These are phyloP conservation scores for Phytophthora pseudosyringae DNA, from an alignment of 352 stramenopile species.

Conservation along the genomic window DNA sequence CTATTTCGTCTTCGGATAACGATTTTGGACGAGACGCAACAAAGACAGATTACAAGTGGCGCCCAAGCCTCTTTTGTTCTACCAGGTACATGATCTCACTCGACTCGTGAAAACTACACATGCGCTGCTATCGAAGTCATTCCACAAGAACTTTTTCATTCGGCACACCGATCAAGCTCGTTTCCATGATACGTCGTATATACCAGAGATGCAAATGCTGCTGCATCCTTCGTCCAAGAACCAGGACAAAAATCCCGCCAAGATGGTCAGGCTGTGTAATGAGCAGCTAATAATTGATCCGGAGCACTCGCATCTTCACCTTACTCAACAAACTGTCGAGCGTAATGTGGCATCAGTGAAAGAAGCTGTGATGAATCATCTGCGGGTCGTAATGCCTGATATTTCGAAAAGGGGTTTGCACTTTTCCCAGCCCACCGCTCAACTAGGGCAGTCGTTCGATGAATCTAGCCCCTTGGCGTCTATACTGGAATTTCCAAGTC, in stretches of 20 bases:
- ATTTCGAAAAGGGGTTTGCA: no score
- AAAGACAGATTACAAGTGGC: no score
- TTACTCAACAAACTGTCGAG: neutral
- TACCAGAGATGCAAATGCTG: slow-evolving; percentile 18
- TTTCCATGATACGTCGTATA: neutral
- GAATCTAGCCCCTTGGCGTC: no score
- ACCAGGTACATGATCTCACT: slow-evolving; percentile 1
- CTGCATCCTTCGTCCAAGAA: slow-evolving; percentile 15
- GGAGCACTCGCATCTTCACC: neutral
- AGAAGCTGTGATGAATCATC: neutral
- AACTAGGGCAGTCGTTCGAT: no score
- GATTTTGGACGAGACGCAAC: slow-evolving; percentile 8
- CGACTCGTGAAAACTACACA: neutral
- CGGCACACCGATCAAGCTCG: slow-evolving; percentile 11
- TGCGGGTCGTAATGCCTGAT: no score
- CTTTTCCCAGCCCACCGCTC: no score
- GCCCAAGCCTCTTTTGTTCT: neutral
- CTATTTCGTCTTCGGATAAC: slow-evolving; percentile 1
- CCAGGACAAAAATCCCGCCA: slow-evolving; percentile 1
- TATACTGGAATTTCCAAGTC: no score
- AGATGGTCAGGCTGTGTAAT: slow-evolving; percentile 14
- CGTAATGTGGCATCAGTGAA: slow-evolving; percentile 11
- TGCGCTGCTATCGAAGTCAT: neutral
- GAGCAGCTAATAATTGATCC: slow-evolving; percentile 14
- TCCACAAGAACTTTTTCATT: slow-evolving; percentile 18